phyloP scores from a whole-genome alignment of 495 filamentous ascomycete genomes.

The Daldinia bambusicola region DNA sequence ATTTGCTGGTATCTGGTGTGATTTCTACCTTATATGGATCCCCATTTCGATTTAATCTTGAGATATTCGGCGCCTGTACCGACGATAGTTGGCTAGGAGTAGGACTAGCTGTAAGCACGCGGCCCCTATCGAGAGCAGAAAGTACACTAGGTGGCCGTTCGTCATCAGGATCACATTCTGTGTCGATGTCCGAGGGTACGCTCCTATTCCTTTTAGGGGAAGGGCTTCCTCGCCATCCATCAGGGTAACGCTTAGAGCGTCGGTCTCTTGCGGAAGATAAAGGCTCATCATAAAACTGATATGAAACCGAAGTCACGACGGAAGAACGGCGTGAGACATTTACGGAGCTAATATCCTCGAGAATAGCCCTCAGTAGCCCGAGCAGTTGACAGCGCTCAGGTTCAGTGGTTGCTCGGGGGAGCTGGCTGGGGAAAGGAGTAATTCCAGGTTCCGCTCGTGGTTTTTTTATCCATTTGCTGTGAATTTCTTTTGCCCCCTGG shows the following conservation, averaged over 20 bases:
- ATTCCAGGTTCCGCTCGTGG: conserved; percentile 28
- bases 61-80: not conserved
- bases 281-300: conserved; percentile 26
- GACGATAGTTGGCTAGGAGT: conserved; percentile 26
- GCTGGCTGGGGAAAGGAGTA: conserved; percentile 28
- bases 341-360: conserved; percentile 31
- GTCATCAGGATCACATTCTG: conserved; percentile 41
- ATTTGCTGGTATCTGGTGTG: conserved; percentile 35
- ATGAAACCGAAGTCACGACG: conserved; percentile 10
- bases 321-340: conserved; percentile 24
- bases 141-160: conserved; percentile 41
- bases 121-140: conserved; percentile 43
- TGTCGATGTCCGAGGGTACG: conserved; percentile 29
- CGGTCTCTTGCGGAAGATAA: conserved; percentile 18
- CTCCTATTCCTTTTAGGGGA: conserved; percentile 30
- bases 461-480: conserved; percentile 47
- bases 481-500: conserved; percentile 39
- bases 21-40: conserved; percentile 12
- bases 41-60: conserved; percentile 14
- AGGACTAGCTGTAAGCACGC: conserved; percentile 35
- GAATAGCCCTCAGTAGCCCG: conserved; percentile 31
- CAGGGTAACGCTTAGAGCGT: conserved; percentile 28
- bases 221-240: conserved; percentile 31
- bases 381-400: conserved; percentile 38
- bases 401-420: conserved; percentile 40